Evolutionary conservation across 805 yeast species (phyloP).

Genomic region (Jamesozyma lodderae): DNA sequence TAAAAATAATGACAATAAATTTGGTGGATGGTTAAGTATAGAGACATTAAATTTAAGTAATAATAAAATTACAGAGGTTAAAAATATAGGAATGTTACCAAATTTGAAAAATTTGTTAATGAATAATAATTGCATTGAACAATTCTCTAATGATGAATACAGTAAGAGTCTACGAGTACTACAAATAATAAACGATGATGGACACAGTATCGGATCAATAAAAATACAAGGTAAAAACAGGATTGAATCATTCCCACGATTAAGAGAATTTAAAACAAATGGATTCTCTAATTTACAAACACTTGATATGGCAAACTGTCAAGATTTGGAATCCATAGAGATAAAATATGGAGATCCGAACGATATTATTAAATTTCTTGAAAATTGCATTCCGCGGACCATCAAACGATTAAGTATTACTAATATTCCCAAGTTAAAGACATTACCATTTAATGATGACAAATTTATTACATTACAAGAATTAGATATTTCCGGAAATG

Average conservation of each 20-base stretch:
- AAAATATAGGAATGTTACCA: constrained; percentile 15
- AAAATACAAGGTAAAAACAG: background rate
- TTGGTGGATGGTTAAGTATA: constrained; percentile 16
- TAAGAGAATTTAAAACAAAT: background rate
- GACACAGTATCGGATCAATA: background rate
- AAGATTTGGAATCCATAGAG: background rate
- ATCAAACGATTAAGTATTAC: background rate
- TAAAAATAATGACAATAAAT: constrained; percentile 5
- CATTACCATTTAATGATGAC: background rate
- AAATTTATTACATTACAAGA: background rate
- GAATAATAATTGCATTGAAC: constrained; percentile 16
- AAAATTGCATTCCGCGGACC: background rate
- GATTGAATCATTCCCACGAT: background rate
- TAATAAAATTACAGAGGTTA: constrained; percentile 17
- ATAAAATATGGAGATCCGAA: background rate
- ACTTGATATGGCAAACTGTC: too few species aligned
- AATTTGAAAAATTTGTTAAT: constrained; percentile 14
- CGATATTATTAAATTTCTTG: background rate
- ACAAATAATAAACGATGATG: background rate
- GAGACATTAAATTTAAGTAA: constrained; percentile 18
- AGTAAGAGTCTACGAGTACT: background rate
- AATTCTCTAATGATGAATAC: background rate
- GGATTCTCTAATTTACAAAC: background rate
- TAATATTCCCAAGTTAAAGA: background rate
- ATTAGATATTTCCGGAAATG: background rate